phyloP scores from a whole-genome alignment of 1,139 yeast genomes.

The Yamadazyma spencermartinsiae region DNA sequence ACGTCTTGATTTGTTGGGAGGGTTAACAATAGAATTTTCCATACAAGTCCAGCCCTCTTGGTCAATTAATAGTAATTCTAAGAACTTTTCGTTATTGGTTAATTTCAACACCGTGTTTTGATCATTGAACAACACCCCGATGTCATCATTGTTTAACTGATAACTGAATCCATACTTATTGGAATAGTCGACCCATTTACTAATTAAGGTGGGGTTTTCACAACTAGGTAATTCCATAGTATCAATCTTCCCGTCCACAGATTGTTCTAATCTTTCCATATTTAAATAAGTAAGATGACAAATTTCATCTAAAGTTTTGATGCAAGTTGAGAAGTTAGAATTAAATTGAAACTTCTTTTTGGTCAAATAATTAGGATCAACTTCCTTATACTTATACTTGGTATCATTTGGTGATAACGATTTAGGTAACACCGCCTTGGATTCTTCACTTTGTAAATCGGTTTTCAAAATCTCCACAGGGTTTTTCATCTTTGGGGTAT shows the following conservation, averaged over 20 bases:
- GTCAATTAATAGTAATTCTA: constrained; percentile 59
- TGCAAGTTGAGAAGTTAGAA: constrained; percentile 40
- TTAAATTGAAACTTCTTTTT: constrained; percentile 44
- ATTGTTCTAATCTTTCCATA: constrained; percentile 41
- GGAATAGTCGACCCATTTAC: constrained; percentile 98
- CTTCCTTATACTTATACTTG: constrained; percentile 81
- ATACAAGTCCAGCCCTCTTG: constrained; percentile 74
- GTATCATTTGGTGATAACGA: constrained; percentile 93
- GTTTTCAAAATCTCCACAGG: constrained; percentile 72
- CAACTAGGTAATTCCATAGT: constrained; percentile 43
- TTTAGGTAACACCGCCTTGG: constrained; percentile 74
- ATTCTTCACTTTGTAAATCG: constrained; percentile 69
- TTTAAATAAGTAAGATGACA: constrained; percentile 45
- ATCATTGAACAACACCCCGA: constrained; percentile 89
- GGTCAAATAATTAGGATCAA: constrained; percentile 43
- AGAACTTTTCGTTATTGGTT: constrained; percentile 62
- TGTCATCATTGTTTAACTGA: constrained; percentile 84
- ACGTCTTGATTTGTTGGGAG: constrained; percentile 63
- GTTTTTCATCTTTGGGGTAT: constrained; percentile 53
- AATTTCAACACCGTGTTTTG: constrained; percentile 76
- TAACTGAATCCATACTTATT: constrained; percentile 95
- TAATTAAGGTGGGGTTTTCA: constrained; percentile 71
- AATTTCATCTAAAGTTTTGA: constrained; percentile 38
- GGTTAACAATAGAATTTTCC: constrained; percentile 55
- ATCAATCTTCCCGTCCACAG: constrained; percentile 35